Evolutionary conservation across 495 filamentous ascomycete genomes (phyloP).

Genomic region (Pseudomonodictys pantanalensis): DNA sequence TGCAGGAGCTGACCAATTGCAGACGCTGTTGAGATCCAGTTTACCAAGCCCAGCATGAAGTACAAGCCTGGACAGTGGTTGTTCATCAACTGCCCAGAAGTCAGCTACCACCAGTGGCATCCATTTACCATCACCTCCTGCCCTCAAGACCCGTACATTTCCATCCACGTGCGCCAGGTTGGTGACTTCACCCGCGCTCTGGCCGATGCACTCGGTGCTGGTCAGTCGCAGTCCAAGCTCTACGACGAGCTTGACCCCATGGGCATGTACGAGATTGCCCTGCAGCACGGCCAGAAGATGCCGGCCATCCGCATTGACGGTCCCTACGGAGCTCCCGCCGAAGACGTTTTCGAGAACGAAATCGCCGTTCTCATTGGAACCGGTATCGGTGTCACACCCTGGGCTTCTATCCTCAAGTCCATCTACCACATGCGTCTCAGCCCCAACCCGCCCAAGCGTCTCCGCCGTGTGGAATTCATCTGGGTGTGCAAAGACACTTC

Average conservation of each 20-base stretch:
- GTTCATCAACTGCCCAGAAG: conserved; percentile 86
- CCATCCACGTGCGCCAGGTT: conserved; percentile 91
- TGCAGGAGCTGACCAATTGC: conserved; percentile 37
- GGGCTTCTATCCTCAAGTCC: conserved; percentile 96
- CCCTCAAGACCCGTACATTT: conserved; percentile 90
- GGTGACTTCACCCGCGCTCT: conserved; percentile 90
- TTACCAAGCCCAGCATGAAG: conserved; percentile 90
- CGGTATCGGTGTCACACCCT: conserved; percentile 96
- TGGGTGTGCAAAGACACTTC: conserved; percentile 97
- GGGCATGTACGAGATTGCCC: conserved; percentile 98
- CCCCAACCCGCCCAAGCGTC: conserved; percentile 79
- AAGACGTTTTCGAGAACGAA: conserved; percentile 98
- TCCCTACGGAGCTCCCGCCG: conserved; percentile 93
- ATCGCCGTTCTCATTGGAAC: conserved; percentile 96
- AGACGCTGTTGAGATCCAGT: conserved; percentile 98
- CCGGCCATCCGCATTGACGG: conserved; percentile 86
- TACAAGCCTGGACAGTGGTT: conserved; percentile 99
- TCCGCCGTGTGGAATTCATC: conserved; percentile 96
- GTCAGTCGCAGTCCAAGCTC: conserved; percentile 74
- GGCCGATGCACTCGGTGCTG: conserved; percentile 89
- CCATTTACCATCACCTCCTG: conserved; percentile 99
- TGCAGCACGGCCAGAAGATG: conserved; percentile 88
- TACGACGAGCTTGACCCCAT: conserved; percentile 88
- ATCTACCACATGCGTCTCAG: conserved; percentile 92
- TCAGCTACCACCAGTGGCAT: conserved; percentile 92